Evolutionary conservation across 495 filamentous ascomycete species (phyloP).

Genomic region (Aspergillus bridgeri): DNA sequence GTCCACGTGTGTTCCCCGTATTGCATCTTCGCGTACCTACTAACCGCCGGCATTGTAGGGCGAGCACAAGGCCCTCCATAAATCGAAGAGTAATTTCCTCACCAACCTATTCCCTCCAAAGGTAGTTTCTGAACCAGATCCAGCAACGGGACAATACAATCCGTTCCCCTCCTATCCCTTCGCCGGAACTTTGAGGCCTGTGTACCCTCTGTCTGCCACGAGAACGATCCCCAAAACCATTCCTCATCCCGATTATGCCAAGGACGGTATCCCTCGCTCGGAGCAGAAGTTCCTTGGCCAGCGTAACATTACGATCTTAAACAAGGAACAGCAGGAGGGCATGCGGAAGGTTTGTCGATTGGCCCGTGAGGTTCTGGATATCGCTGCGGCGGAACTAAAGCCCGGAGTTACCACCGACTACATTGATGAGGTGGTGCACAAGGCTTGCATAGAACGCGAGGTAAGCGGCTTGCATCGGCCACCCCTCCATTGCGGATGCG

Average conservation of each 20-base stretch:
- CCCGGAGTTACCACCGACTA: conserved; percentile 96
- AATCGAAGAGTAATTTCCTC: conserved; percentile 74
- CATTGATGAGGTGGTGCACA: conserved; percentile 93
- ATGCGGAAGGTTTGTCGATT: conserved; percentile 94
- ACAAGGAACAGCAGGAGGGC: conserved; percentile 71
- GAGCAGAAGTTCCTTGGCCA: conserved; percentile 56
- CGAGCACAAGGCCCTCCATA: conserved; percentile 86
- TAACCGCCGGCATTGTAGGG: conserved; percentile 44
- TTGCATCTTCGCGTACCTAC: not conserved
- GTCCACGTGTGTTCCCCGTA: conserved; percentile 16
- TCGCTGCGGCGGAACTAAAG: conserved; percentile 72
- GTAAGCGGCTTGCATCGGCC: conserved; percentile 48
- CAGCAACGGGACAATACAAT: conserved; percentile 84
- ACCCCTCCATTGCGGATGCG: conserved; percentile 12
- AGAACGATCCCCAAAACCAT: conserved; percentile 78
- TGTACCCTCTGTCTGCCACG: conserved; percentile 79
- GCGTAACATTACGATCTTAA: conserved; percentile 79
- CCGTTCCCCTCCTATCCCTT: conserved; percentile 85
- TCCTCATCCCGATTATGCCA: conserved; percentile 77
- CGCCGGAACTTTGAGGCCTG: conserved; percentile 76
- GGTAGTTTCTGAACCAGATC: conserved; percentile 80
- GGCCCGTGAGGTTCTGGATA: conserved; percentile 88
- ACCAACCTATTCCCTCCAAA: conserved; percentile 65
- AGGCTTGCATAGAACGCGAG: conserved; percentile 88
- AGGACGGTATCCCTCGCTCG: conserved; percentile 76